These are phyloP conservation scores for Penicillium taxi DNA, from an alignment of 495 filamentous ascomycete species.

Conservation along the genomic window DNA sequence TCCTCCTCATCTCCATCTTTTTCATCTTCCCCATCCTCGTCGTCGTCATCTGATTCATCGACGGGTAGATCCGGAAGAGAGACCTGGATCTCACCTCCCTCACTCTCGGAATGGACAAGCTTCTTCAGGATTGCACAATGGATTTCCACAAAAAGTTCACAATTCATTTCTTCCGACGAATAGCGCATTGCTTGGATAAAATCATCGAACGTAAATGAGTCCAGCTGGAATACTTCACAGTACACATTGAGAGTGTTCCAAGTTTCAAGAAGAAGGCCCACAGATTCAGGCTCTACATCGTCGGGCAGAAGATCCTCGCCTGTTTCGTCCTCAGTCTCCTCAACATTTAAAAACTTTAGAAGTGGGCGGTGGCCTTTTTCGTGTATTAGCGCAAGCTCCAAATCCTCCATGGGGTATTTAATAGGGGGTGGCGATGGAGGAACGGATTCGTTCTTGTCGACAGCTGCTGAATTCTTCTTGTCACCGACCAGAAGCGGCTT, in stretches of 20 bases:
- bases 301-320: slow-evolving; percentile 39
- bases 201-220: slow-evolving; percentile 97
- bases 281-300: slow-evolving; percentile 68
- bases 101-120: slow-evolving; percentile 64
- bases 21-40: slow-evolving; percentile 52
- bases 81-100: slow-evolving; percentile 68
- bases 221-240: slow-evolving; percentile 82
- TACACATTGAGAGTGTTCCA: slow-evolving; percentile 98
- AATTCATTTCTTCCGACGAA: slow-evolving; percentile 65
- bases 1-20: slow-evolving; percentile 39
- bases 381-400: slow-evolving; percentile 60
- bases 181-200: slow-evolving; percentile 83
- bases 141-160: slow-evolving; percentile 81
- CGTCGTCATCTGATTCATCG: slow-evolving; percentile 54
- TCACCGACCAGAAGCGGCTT: slow-evolving; percentile 38
- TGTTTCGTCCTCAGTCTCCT: slow-evolving; percentile 37
- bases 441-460: slow-evolving; percentile 33
- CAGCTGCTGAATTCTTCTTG: slow-evolving; percentile 25
- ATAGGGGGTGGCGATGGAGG: slow-evolving; percentile 68
- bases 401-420: slow-evolving; percentile 92
- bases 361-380: slow-evolving; percentile 57
- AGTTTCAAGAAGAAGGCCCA: slow-evolving; percentile 73
- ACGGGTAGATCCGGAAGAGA: slow-evolving; percentile 68
- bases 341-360: slow-evolving; percentile 66
- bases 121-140: slow-evolving; percentile 88